Conservation (phyloP, 176 grass and related monocot genomes). For the Bonia amplexicaulis region DNA sequence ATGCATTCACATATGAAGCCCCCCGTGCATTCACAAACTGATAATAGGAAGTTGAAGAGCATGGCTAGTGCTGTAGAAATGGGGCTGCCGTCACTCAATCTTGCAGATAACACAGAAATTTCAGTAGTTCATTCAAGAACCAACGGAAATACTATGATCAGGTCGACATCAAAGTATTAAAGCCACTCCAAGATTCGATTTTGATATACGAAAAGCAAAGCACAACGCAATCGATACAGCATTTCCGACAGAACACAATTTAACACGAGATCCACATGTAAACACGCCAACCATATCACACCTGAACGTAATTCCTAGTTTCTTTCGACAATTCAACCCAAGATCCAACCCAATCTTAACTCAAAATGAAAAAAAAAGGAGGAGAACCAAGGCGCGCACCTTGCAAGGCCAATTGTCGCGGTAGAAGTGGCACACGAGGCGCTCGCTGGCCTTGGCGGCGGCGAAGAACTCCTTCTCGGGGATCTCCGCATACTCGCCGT, state of each 20-base stretch:
- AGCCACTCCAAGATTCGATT: neutral
- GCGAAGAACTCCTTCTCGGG: conserved; percentile 98
- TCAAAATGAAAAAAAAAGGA: neutral
- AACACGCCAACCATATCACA: neutral
- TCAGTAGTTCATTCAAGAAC: neutral
- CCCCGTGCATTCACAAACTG: neutral
- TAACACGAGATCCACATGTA: conserved; percentile 3
- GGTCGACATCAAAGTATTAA: neutral
- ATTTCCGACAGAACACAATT: neutral
- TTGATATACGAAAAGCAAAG: neutral
- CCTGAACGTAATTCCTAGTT: neutral
- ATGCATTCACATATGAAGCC: too few relatives aligned
- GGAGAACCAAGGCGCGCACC: conserved; percentile 28
- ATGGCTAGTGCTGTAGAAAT: neutral
- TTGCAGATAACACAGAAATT: neutral
- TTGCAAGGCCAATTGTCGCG: conserved; percentile 97
- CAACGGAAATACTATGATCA: neutral
- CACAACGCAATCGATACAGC: neutral
- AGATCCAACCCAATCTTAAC: conserved; percentile 1
- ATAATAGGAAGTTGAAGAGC: neutral
- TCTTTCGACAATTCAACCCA: neutral
- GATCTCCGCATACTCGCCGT: conserved; percentile 77
- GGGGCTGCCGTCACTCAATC: neutral
- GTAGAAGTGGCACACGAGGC: conserved; percentile 93
- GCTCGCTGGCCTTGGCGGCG: conserved; percentile 76